Evolutionary conservation across 768 basidiomycete genomes (phyloP).

Genomic region (Amanita inopinata): DNA sequence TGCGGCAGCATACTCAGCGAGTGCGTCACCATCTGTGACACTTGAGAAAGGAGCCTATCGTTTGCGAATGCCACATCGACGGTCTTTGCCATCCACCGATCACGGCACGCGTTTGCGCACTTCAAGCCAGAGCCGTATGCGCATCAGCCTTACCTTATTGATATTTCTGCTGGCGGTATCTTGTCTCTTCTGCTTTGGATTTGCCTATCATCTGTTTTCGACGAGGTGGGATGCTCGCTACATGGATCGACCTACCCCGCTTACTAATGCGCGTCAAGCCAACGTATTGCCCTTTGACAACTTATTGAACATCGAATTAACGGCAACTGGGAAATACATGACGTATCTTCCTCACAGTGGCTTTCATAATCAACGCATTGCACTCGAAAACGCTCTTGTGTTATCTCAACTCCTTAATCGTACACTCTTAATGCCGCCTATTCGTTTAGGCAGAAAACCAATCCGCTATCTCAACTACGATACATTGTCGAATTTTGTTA

Average conservation of each 20-base stretch:
- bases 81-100: constrained; percentile 11
- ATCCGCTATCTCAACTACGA: constrained; percentile 51
- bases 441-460: constrained; percentile 53
- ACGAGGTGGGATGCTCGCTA: constrained; percentile 42
- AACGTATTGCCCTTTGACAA: constrained; percentile 15
- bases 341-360: constrained; percentile 79
- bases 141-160: constrained; percentile 27
- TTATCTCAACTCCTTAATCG: constrained; percentile 62
- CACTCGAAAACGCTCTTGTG: constrained; percentile 77
- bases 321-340: constrained; percentile 37
- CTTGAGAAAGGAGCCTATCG: constrained; percentile 60
- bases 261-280: constrained; percentile 23
- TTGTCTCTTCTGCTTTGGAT: constrained; percentile 42
- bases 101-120: constrained; percentile 10
- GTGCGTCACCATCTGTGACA: constrained; percentile 52
- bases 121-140: constrained; percentile 13
- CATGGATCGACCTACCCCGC: constrained; percentile 12
- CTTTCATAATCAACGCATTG: constrained; percentile 81
- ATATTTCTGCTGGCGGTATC: constrained; percentile 37
- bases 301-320: neutral
- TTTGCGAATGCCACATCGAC: constrained; percentile 35
- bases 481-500: constrained; percentile 34
- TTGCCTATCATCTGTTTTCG: constrained; percentile 55
- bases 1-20: constrained; percentile 16
- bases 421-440: constrained; percentile 71